phyloP scores from a whole-genome alignment of 2,329 filamentous ascomycete species.

The Fusarium sp. region DNA sequence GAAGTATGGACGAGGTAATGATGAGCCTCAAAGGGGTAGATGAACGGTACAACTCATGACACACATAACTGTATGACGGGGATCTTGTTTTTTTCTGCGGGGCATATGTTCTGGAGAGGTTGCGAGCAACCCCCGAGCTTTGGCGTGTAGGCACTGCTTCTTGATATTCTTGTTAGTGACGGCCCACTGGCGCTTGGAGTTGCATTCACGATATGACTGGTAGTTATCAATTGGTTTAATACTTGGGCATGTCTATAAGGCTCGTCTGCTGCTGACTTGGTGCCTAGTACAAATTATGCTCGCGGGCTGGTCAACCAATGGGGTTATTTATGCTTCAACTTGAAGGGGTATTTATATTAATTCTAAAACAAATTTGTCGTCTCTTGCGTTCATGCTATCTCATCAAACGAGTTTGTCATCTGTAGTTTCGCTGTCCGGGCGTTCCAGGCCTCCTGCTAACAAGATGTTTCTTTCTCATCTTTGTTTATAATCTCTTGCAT shows the following conservation, averaged over 20 bases:
- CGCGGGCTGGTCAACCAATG: background rate
- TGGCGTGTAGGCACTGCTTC: conserved; percentile 27
- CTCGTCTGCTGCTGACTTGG: background rate
- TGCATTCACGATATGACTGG: conserved; percentile 22
- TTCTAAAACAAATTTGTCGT: conserved; percentile 7
- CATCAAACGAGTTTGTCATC: background rate
- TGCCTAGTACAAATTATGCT: background rate
- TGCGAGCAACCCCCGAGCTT: conserved; percentile 13
- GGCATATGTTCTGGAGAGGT: conserved; percentile 28
- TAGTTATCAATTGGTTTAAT: conserved; percentile 21
- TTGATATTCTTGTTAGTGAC: conserved; percentile 24
- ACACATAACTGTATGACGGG: conserved; percentile 38
- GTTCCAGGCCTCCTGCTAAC: background rate
- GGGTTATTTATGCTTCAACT: background rate
- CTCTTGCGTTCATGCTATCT: conserved; percentile 4
- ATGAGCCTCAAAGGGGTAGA: conserved; percentile 20
- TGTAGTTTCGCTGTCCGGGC: background rate
- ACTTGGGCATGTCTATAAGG: conserved; percentile 6
- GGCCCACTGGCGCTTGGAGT: conserved; percentile 24
- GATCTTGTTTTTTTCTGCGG: conserved; percentile 22
- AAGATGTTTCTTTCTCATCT: background rate
- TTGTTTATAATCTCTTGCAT: background rate
- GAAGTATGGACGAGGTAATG: conserved; percentile 3
- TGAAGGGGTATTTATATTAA: conserved; percentile 20
- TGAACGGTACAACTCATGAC: conserved; percentile 38